Evolutionary conservation across 108 stramenopile genomes (phyloP), one percentile per base, ranked within the genome.

Genomic region (Phaeodactylum tricornutum): DNA sequence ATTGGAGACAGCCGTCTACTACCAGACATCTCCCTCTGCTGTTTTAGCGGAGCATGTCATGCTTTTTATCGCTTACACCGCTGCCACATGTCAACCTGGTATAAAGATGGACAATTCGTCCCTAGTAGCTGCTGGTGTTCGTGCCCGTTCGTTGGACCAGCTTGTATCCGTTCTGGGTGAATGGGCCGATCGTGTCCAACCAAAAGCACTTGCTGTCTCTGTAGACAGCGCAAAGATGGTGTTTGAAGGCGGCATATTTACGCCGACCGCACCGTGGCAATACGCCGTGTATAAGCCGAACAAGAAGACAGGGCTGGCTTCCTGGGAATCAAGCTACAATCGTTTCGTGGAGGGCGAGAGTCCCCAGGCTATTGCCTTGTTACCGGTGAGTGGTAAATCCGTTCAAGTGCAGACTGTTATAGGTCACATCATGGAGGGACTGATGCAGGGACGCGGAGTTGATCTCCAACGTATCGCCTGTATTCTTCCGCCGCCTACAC

Each of bases 291-390:
- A 79, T 67, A 83, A 71, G 47, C 67, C 76, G 1, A 59, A 67
- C 19, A 87, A 83, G 53, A 87, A 83, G 62, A 79, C 79, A 23
- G 81, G 81, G 1, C 51, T 50, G 43, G 78, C 86, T 15, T 50
- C 58, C 1, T 87, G 86, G 86, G 81, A 83, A 59, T 59, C 62
- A n/a, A 79, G 74, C 15, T 77, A 81, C 40, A 29, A 53, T 55
- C 71, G 79, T 3, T 84, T 87, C 46, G 17, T 21, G 1, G 34
- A 43, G 12, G 86, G 81, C 20, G 81, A 79, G 34, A 62, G 66
- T 27, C 68, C 74, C 4, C 64, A 70, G 47, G 62, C 79, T 0
- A 87, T 87, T 41, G 79, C 86, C 11, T 77, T 87, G 77, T 41
- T 64, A 16, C 81, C 76, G 32, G 51, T 25, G 8, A 74, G 75